A percentile compares a stretch with the other conserved stretches of the same genome.
Conservation (phyloP, 176 grass and related monocot species). For the Oryza rufipogon region DNA sequence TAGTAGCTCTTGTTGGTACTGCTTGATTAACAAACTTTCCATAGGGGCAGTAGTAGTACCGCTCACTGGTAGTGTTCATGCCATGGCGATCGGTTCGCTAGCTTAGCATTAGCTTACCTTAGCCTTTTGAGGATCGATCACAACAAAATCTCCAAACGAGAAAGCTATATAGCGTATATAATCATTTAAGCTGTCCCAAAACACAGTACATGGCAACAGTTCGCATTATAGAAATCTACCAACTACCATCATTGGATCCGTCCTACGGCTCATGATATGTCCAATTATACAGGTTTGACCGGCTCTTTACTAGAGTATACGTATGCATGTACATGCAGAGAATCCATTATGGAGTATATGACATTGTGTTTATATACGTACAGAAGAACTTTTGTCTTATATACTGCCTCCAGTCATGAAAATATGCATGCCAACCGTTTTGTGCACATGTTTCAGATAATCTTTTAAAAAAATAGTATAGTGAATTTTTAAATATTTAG, state of each 20-base stretch:
- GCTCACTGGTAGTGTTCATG: background rate
- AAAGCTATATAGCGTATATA: conserved; percentile 10
- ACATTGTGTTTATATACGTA: background rate
- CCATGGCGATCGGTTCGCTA: background rate
- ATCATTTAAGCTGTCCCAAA: background rate
- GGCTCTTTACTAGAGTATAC: background rate
- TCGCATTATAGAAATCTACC: conserved; percentile 44
- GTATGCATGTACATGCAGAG: background rate
- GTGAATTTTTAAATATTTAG: background rate
- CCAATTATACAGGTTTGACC: conserved; percentile 47
- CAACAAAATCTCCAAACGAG: conserved; percentile 14
- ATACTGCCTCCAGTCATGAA: background rate
- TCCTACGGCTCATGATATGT: conserved; percentile 29
- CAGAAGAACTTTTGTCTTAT: background rate
- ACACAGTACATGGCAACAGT: conserved; percentile 42
- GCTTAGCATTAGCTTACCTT: background rate
- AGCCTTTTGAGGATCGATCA: conserved; percentile 11
- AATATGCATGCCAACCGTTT: background rate
- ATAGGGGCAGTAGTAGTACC: background rate
- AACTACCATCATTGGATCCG: conserved; percentile 50
- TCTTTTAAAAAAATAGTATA: background rate
- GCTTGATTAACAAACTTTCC: background rate
- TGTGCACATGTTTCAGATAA: background rate
- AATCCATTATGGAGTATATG: background rate
- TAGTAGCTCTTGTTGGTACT: background rate